These are phyloP conservation scores for Coemansia aciculifera DNA, from an alignment of 192 early-diverging fungal species.

Conservation along the genomic window DNA sequence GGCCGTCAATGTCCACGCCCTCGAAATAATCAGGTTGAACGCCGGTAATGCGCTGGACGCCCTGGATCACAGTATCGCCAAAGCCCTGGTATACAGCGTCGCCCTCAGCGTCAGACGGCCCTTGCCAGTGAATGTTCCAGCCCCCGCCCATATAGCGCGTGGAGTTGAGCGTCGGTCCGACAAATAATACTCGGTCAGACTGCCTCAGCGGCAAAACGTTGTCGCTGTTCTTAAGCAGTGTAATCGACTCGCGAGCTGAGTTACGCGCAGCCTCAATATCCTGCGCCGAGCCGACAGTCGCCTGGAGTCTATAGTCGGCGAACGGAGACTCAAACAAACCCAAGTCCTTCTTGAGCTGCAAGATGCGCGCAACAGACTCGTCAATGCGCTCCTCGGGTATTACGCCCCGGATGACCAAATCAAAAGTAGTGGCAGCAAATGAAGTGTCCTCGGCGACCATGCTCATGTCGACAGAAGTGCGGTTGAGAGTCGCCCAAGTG, in stretches of 20 bases:
- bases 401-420: slow-evolving; percentile 43
- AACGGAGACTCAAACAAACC: slow-evolving; percentile 59
- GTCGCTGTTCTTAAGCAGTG: slow-evolving; percentile 59
- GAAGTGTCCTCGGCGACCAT: slow-evolving; percentile 64
- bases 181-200: slow-evolving; percentile 53
- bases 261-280: slow-evolving; percentile 51
- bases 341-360: slow-evolving; percentile 70
- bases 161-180: slow-evolving; percentile 62
- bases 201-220: slow-evolving; percentile 51
- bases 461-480: slow-evolving; percentile 61
- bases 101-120: slow-evolving; percentile 45
- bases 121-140: slow-evolving; percentile 69
- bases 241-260: slow-evolving; percentile 59
- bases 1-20: slow-evolving; percentile 58
- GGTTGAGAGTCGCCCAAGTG: slow-evolving; percentile 30
- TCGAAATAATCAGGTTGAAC: slow-evolving; percentile 18
- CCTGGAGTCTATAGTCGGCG: slow-evolving; percentile 31
- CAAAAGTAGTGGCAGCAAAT: slow-evolving; percentile 45
- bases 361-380: slow-evolving; percentile 56
- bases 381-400: slow-evolving; percentile 51
- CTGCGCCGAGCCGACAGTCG: slow-evolving; percentile 54
- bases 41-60: slow-evolving; percentile 40
- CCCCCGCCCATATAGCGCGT: slow-evolving; percentile 59
- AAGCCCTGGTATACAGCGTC: slow-evolving; percentile 52
- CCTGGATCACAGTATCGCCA: slow-evolving; percentile 39